These are phyloP conservation scores for Venturia asperata DNA, from an alignment of 2,329 filamentous ascomycete genomes.

Conservation along the genomic window DNA sequence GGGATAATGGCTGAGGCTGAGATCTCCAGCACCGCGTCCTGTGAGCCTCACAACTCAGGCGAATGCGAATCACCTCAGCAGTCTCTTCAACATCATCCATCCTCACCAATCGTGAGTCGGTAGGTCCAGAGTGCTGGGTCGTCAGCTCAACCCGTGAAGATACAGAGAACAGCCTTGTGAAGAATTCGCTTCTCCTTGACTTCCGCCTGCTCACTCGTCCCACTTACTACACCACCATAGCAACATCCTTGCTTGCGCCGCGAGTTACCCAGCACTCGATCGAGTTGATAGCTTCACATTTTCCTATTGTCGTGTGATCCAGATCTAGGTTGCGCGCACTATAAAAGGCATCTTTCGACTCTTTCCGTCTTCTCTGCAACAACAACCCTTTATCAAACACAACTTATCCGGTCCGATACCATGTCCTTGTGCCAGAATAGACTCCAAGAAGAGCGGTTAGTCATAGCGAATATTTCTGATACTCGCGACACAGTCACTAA, in stretches of 20 bases:
- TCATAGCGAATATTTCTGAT: slow-evolving; percentile 20
- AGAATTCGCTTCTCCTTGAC: neutral
- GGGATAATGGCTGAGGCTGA: neutral
- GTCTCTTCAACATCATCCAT: neutral
- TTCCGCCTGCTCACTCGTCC: neutral
- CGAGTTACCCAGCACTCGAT: slow-evolving; percentile 9
- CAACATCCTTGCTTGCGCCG: neutral
- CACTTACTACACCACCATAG: neutral
- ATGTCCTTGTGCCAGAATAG: slow-evolving; percentile 90
- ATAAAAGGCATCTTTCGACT: neutral
- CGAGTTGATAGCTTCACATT: neutral
- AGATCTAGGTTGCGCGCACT: slow-evolving; percentile 9
- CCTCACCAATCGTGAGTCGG: neutral
- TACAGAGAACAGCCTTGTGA: neutral
- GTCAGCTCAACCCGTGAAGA: neutral
- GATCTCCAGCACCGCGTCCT: neutral
- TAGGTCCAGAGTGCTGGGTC: neutral
- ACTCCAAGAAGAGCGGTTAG: slow-evolving; percentile 79
- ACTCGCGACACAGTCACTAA: neutral
- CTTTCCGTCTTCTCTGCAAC: neutral
- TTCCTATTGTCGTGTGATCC: slow-evolving; percentile 1
- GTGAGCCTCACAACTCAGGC: neutral
- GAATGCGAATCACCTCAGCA: neutral
- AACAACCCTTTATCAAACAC: neutral
- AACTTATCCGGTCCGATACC: slow-evolving; percentile 5